phyloP scores from a whole-genome alignment of 2,329 filamentous ascomycete species.

The Colletotrichum euphorbiae region DNA sequence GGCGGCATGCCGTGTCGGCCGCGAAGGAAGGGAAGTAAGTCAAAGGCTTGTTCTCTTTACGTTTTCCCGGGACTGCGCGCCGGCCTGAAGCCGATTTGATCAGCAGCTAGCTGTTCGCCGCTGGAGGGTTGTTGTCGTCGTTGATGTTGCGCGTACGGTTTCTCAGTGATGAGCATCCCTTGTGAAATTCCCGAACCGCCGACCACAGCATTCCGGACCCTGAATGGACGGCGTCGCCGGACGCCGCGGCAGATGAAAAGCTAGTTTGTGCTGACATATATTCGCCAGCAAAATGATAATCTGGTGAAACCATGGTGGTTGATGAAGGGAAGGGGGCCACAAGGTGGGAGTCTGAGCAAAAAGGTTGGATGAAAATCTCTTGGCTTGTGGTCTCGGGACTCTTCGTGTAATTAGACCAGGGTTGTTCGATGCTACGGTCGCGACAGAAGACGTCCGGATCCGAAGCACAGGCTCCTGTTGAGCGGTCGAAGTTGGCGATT shows the following conservation, averaged over 20 bases:
- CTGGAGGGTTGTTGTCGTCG: background rate
- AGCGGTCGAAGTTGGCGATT: too few species aligned
- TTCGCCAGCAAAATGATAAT: background rate
- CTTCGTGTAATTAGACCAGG: background rate
- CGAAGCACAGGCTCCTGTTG: too few species aligned
- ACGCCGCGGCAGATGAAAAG: slow-evolving; percentile 20
- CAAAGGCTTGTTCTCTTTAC: slow-evolving; percentile 9
- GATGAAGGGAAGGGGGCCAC: background rate
- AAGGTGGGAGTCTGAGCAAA: background rate
- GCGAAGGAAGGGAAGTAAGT: background rate
- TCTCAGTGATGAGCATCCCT: background rate
- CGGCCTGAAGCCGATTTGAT: background rate
- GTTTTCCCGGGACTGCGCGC: background rate
- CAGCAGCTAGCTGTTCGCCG: background rate
- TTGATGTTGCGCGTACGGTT: background rate
- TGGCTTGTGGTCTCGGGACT: slow-evolving; percentile 9
- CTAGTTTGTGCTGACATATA: slow-evolving; percentile 11
- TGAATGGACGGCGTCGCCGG: slow-evolving; percentile 1
- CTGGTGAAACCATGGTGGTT: slow-evolving; percentile 24
- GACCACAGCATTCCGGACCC: background rate
- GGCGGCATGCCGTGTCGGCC: too few species aligned
- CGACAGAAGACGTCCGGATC: background rate
- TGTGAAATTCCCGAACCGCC: background rate
- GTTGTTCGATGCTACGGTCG: slow-evolving; percentile 7
- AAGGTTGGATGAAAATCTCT: slow-evolving; percentile 20